phyloP scores from a whole-genome alignment of 202 grass and related monocot genomes.

The Carex sylvatica region DNA sequence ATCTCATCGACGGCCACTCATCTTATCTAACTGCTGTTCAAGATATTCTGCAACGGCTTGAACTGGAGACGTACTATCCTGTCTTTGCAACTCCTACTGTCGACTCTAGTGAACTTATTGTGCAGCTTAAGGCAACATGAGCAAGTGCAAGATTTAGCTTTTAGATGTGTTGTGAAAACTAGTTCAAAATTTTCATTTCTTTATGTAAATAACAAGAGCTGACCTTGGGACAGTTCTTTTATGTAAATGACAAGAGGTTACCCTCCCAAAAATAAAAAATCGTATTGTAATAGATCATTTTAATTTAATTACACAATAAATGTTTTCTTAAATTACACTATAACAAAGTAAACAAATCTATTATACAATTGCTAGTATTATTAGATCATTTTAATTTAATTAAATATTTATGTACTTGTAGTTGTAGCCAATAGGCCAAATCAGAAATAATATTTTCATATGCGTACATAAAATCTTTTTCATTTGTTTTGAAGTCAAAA shows the following conservation, averaged over 20 bases:
- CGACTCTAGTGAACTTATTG: neutral
- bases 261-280: no score
- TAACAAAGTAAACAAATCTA: no score
- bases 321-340: no score
- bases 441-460: no score
- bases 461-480: no score
- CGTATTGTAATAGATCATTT: no score
- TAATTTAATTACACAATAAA: no score
- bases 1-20: constrained; percentile 73
- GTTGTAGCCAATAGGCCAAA: no score
- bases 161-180: neutral
- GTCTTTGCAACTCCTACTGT: constrained; percentile 37
- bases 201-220: neutral
- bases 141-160: neutral
- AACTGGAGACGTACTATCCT: constrained; percentile 75
- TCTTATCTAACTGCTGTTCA: constrained; percentile 55
- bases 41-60: constrained; percentile 67
- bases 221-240: neutral
- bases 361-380: no score
- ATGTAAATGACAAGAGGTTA: neutral
- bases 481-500: no score
- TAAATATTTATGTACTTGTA: no score
- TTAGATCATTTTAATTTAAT: no score
- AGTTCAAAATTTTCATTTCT: neutral
- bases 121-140: neutral